Conservation (phyloP, 352 stramenopile species). For the Phytophthora multivora region DNA sequence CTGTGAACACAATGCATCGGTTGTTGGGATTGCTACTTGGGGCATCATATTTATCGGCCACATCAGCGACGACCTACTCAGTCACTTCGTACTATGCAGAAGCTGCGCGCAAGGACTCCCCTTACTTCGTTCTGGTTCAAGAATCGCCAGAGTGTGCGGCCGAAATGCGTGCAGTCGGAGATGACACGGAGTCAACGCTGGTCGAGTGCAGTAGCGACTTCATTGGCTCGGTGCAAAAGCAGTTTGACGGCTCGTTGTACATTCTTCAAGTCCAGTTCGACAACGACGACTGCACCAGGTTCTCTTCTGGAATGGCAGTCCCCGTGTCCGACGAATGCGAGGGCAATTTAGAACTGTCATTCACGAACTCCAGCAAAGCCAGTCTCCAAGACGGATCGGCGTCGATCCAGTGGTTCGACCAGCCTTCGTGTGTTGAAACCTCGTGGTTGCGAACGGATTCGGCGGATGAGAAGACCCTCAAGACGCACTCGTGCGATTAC, state of each 20-base stretch:
- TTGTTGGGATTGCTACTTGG: neutral
- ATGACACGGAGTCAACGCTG: neutral
- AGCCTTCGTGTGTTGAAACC: neutral
- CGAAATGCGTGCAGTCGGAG: conserved; percentile 4
- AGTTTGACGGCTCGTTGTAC: conserved; percentile 1
- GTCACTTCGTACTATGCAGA: conserved; percentile 11
- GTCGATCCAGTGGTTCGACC: conserved; percentile 6
- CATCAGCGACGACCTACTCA: conserved; percentile 2
- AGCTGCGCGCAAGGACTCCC: neutral
- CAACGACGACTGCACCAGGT: neutral
- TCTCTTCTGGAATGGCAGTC: conserved; percentile 6
- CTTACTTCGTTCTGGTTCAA: conserved; percentile 9
- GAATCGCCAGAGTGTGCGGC: neutral
- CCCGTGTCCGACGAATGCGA: conserved; percentile 4
- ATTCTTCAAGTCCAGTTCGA: conserved; percentile 13
- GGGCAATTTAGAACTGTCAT: neutral
- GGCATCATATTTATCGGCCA: neutral
- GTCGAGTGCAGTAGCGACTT: conserved; percentile 6
- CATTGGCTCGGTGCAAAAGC: neutral
- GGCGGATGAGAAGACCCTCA: neutral
- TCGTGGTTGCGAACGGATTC: conserved; percentile 6
- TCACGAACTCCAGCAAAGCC: conserved; percentile 2
- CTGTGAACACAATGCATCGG: neutral
- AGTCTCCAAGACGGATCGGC: conserved; percentile 3
- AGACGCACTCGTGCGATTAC: neutral